Percentiles rank a stretch among this genome's conserved stretches.
These are phyloP conservation scores for Sporisorium sorghi DNA, from an alignment of 1,284 basidiomycete genomes.

Conservation along the genomic window DNA sequence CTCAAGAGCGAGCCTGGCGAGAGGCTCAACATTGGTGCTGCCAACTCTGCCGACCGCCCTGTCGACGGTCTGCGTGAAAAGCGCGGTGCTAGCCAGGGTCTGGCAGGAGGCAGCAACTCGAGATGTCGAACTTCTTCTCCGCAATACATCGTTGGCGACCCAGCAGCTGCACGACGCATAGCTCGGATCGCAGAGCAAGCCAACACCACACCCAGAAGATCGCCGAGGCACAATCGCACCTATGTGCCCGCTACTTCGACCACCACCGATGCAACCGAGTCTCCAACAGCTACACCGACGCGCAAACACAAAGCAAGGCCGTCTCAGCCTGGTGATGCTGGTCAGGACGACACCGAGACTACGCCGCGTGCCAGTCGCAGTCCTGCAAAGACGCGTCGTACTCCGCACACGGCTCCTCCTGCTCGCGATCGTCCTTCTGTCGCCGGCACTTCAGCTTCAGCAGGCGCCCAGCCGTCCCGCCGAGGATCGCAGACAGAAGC, in stretches of 20 bases:
- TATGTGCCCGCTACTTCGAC: background rate
- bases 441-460: conserved; percentile 9
- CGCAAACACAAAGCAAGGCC: conserved; percentile 30
- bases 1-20: conserved; percentile 50
- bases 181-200: conserved; percentile 24
- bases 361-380: conserved; percentile 27
- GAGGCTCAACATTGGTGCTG: conserved; percentile 59
- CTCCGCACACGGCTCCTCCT: conserved; percentile 33
- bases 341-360: conserved; percentile 14
- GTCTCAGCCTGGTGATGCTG: conserved; percentile 9
- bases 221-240: conserved; percentile 23
- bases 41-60: conserved; percentile 56
- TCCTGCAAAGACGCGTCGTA: conserved; percentile 30
- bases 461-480: conserved; percentile 4
- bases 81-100: conserved; percentile 45
- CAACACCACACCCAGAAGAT: conserved; percentile 22
- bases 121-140: conserved; percentile 19
- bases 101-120: conserved; percentile 40
- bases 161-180: conserved; percentile 29
- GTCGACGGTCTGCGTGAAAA: conserved; percentile 57
- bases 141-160: conserved; percentile 31
- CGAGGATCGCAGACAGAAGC: conserved; percentile 1
- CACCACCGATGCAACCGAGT: background rate
- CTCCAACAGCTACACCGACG: conserved; percentile 21
- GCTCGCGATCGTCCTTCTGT: conserved; percentile 14